Evolutionary conservation across 169 alveolate species (phyloP), one percentile per base, ranked within the genome.

Genomic region (Haemoproteus tartakovskyi): DNA sequence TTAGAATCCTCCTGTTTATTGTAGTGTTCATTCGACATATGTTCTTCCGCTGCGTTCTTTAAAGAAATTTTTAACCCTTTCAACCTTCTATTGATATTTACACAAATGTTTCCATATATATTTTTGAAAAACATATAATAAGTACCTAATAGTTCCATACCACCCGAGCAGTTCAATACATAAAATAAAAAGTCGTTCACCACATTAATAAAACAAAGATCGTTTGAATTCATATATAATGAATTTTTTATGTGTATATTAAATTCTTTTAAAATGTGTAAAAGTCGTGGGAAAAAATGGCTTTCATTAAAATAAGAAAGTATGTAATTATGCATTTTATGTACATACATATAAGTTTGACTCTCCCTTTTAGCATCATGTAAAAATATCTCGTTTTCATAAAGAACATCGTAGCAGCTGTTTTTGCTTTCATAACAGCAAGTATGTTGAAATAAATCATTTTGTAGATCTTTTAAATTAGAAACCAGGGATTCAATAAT

Each of bases 151-250:
- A 74, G 22, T 46, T 74, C 37, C 29, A 74, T 74, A 57, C 84
- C 84, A 74, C 84, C 84, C 59, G 78, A 74, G 46, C 78, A 74
- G 78, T 74, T 74, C 60, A 74, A 64, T 41, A 74, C 24, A 57
- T 56, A 74, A 74, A 56, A 74, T 14, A 74, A 2, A 56, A 74
- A 74, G 29, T 74, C 84, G 40, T 74, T 74, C 21, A 74, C 62
- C 18, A 60, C 62, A 18, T 74, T 74, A 29, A 74, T 61, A 38
- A 74, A 74, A 24, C 63, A 57, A 56, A 74, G 54, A 60, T 74
- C 84, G 36, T 74, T 57, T 3, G 84, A 74, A 57, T 57, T 74
- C 46, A 74, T 45, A 59, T 57, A 74, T 6, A 74, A 40, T 1
- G 78, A 37, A 26, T 37, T 45, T 45, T 57, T 74, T 43, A 74